Percentiles rank a stretch among this genome's conserved stretches.
These are phyloP conservation scores for Acrodontium crateriforme DNA, from an alignment of 2,329 filamentous ascomycete genomes.

Conservation along the genomic window DNA sequence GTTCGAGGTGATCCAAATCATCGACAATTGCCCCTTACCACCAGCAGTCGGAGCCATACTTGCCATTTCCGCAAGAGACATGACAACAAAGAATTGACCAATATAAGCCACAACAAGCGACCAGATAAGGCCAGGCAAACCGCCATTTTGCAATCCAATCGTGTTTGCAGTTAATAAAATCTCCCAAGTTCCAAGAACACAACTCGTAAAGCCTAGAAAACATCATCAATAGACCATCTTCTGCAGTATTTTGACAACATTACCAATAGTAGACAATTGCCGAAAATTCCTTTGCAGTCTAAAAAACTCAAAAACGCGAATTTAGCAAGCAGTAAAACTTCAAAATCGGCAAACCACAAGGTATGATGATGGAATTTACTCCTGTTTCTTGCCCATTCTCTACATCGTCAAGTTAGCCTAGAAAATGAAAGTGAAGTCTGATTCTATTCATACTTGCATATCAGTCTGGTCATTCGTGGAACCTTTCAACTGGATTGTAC, in stretches of 20 bases:
- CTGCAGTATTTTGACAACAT: too few species aligned
- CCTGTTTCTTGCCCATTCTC: conserved; percentile 4
- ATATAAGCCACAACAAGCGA: conserved; percentile 14
- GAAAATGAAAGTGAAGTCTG: not conserved
- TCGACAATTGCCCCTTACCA: conserved; percentile 1
- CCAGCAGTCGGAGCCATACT: conserved; percentile 17
- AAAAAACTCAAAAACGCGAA: too few species aligned
- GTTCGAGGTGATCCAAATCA: conserved; percentile 1
- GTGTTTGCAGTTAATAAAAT: conserved; percentile 17
- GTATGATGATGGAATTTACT: too few species aligned
- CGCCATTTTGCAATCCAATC: conserved; percentile 14
- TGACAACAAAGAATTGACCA: conserved; percentile 19
- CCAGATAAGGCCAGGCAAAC: conserved; percentile 18
- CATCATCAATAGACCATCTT: too few species aligned
- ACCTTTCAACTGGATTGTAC: not conserved
- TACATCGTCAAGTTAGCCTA: not conserved
- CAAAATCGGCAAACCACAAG: too few species aligned
- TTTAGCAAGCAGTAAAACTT: too few species aligned
- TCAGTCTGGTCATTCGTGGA: conserved; percentile 1
- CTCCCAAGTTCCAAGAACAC: conserved; percentile 41
- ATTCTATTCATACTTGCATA: conserved; percentile 1
- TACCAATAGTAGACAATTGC: conserved; percentile 9
- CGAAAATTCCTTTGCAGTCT: conserved; percentile 14
- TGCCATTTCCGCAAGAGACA: conserved; percentile 23
- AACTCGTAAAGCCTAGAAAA: conserved; percentile 5